Base-by-base conservation (phyloP, 257 asterid species). In the Leonotis leonurus region DNA sequence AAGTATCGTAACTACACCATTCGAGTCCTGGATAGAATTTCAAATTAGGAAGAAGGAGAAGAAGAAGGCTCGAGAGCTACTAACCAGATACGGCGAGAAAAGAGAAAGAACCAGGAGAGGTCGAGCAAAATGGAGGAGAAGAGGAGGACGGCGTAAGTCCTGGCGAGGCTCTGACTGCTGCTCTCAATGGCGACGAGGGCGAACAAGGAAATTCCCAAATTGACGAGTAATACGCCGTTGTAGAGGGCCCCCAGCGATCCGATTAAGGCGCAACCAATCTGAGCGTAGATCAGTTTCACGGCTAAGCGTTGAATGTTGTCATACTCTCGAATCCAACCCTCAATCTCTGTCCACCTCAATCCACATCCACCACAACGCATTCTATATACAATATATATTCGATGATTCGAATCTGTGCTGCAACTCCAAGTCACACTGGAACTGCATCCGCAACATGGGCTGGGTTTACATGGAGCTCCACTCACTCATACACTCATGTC, bases 231-330 rank as follows among this genome's bases (percentile, higher is more conserved):
- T 3, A 88, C 88, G 2, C 90, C 96, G 67, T 72, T 90, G 82
- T 77, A 90, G 57, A 88, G 75, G 13, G 96, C 91, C 17, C 95
- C 98, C 12, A 90, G 86, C 8, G 98, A 90, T 76, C 98, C 98
- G 76, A 88, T 75, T 80, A 90, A 70, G 17, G 98, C 80, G 77
- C 91, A 85, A 33, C 69, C 94, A 81, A 90, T 87, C 89, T 90
- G 85, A 74, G 80, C 72, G 83, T 85, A 85, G 80, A 90, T 84
- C 73, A 90, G 74, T 67, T 69, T 78, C n/a, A 90, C 86, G 58
- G 96, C 96, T 21, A 83, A 75, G 14, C 84, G 77, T 83, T 85
- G 95, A 78, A 90, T 78, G 78, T 81, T 85, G 73, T 84, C 96
- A 66, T 84, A 90, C 71, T 90, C 89, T 49, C 88, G 94, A 78